Evolutionary conservation across 108 stramenopile genomes (phyloP).

Genomic region (Conticribra guillardii): DNA sequence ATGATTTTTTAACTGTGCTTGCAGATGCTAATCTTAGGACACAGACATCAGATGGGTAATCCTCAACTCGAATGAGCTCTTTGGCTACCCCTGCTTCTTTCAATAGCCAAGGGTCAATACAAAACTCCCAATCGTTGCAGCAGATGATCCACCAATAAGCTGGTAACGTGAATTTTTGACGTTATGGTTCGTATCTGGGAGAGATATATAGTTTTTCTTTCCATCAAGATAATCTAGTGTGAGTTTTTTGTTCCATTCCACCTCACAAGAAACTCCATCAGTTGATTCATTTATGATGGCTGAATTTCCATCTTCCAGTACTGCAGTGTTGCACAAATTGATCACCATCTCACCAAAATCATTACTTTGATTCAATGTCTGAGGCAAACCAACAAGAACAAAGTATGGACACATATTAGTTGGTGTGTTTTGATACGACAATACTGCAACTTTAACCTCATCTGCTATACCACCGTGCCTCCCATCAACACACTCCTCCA

Average conservation of each 20-base stretch:
- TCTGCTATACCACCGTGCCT: constrained; percentile 9
- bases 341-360: constrained; percentile 4
- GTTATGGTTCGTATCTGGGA: constrained; percentile 30
- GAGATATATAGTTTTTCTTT: constrained; percentile 8
- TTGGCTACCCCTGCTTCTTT: no score
- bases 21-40: no score
- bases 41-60: no score
- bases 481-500: constrained; percentile 12
- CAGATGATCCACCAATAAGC: constrained; percentile 22
- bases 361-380: constrained; percentile 18
- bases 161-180: constrained; percentile 25
- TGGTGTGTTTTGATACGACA: constrained; percentile 23
- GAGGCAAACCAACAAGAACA: constrained; percentile 3
- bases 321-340: neutral
- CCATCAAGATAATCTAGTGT: constrained; percentile 11
- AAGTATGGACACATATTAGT: constrained; percentile 11
- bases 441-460: constrained; percentile 17
- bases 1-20: no score
- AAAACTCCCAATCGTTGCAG: constrained; percentile 14
- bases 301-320: constrained; percentile 7
- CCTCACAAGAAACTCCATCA: constrained; percentile 24
- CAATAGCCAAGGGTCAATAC: constrained; percentile 12
- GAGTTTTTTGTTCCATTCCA: constrained; percentile 1
- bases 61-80: no score
- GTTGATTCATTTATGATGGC: constrained; percentile 23